phyloP scores from a whole-genome alignment of 257 asterid genomes.

The Rehmannia glutinosa region DNA sequence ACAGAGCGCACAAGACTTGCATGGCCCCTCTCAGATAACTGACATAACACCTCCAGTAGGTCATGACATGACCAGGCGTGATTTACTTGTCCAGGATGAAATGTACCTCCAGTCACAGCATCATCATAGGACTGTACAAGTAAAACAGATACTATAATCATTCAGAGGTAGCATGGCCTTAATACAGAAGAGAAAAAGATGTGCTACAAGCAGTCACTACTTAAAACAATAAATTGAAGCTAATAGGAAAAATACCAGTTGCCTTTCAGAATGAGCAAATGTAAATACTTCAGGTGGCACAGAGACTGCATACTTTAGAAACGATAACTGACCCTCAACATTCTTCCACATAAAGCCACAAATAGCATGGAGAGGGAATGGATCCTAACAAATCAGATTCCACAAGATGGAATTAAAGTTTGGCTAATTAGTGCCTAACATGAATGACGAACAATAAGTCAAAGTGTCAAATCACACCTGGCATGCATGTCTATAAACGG shows the following conservation, averaged over 20 bases:
- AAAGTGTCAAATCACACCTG: conserved; percentile 43
- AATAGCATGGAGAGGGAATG: conserved; percentile 84
- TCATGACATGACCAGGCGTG: conserved; percentile 84
- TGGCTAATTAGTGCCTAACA: not conserved
- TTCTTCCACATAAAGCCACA: conserved; percentile 94
- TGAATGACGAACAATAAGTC: not conserved
- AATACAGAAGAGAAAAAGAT: not conserved
- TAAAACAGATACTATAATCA: conserved; percentile 4
- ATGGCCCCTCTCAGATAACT: conserved; percentile 91
- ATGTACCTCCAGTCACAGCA: conserved; percentile 47
- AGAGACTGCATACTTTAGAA: conserved; percentile 75
- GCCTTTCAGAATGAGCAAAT: conserved; percentile 75
- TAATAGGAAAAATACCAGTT: conserved; percentile 51
- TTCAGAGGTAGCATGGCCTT: not conserved
- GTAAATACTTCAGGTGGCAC: conserved; percentile 83
- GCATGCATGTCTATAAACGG: conserved; percentile 70
- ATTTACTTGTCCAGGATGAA: conserved; percentile 52
- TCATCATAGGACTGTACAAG: conserved; percentile 56
- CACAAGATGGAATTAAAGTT: not conserved
- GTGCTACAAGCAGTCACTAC: not conserved
- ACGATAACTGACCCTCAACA: conserved; percentile 94
- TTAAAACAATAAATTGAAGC: not conserved
- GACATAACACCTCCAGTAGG: conserved; percentile 79
- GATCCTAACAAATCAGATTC: conserved; percentile 47
- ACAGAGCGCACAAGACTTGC: conserved; percentile 72